These are phyloP conservation scores for Leccinum subrobustum DNA, from an alignment of 1,284 basidiomycete species.

Conservation along the genomic window DNA sequence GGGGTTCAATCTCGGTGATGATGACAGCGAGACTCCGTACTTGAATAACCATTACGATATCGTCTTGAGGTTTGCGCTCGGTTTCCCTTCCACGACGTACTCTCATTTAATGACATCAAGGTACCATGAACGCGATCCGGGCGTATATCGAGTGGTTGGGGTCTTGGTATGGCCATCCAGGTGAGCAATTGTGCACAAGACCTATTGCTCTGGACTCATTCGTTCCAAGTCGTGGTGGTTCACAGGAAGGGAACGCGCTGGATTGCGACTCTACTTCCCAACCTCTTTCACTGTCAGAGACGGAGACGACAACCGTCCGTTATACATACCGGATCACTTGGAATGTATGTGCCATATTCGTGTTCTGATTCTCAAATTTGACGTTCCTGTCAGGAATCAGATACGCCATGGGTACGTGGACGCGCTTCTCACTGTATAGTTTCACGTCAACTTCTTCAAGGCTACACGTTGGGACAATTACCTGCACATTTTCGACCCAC, in stretches of 20 bases:
- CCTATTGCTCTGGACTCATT: constrained; percentile 3
- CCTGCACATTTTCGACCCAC: constrained; percentile 76
- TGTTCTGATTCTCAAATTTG: constrained; percentile 2
- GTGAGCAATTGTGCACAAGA: constrained; percentile 36
- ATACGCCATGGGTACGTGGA: constrained; percentile 73
- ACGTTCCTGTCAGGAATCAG: constrained; percentile 60
- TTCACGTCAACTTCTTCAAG: constrained; percentile 37
- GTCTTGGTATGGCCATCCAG: constrained; percentile 90
- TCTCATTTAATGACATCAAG: constrained; percentile 40
- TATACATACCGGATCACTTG: constrained; percentile 92
- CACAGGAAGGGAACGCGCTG: constrained; percentile 46
- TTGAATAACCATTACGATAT: constrained; percentile 93
- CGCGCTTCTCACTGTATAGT: background rate
- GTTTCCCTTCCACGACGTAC: background rate
- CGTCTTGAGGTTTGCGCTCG: constrained; percentile 57
- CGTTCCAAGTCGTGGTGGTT: constrained; percentile 53
- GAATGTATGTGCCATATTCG: constrained; percentile 54
- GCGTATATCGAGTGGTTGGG: constrained; percentile 81
- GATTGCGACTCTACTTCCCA: constrained; percentile 36
- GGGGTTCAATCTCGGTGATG: constrained; percentile 79
- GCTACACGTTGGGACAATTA: constrained; percentile 98
- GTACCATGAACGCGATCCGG: constrained; percentile 76
- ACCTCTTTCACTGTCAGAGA: constrained; percentile 65
- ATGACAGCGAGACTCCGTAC: constrained; percentile 60
- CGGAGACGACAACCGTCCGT: constrained; percentile 63